phyloP scores from a whole-genome alignment of 495 filamentous ascomycete genomes.

The Aspergillus nanangensis region DNA sequence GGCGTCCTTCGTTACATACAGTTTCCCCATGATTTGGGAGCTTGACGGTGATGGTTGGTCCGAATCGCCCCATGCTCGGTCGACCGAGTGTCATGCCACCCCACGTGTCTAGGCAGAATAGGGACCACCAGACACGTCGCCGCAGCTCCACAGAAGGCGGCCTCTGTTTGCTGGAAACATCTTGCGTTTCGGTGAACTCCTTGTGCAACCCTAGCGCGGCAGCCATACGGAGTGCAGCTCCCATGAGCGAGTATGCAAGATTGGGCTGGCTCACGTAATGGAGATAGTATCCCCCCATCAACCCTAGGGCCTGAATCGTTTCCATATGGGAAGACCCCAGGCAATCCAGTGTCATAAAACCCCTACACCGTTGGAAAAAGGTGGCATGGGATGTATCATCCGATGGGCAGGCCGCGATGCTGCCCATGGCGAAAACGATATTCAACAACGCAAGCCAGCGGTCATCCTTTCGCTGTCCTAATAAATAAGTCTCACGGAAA shows the following conservation, averaged over 20 bases:
- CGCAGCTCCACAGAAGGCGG: slow-evolving; percentile 50
- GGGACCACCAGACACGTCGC: slow-evolving; percentile 73
- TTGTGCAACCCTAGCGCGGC: slow-evolving; percentile 64
- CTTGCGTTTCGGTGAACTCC: slow-evolving; percentile 50
- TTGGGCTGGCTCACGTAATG: slow-evolving; percentile 79
- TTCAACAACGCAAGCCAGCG: slow-evolving; percentile 75
- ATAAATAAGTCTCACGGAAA: slow-evolving; percentile 68
- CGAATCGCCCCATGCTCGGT: slow-evolving; percentile 70
- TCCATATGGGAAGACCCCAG: slow-evolving; percentile 56
- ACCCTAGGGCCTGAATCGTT: slow-evolving; percentile 62
- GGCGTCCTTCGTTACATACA: slow-evolving; percentile 25
- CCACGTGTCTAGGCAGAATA: slow-evolving; percentile 80
- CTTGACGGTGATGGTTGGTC: slow-evolving; percentile 67
- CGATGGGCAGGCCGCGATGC: slow-evolving; percentile 63
- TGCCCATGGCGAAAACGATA: slow-evolving; percentile 77
- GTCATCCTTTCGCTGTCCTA: slow-evolving; percentile 60
- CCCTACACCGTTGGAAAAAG: slow-evolving; percentile 68
- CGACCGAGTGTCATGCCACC: slow-evolving; percentile 71
- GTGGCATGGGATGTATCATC: slow-evolving; percentile 67
- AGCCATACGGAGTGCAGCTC: slow-evolving; percentile 34
- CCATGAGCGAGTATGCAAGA: slow-evolving; percentile 53
- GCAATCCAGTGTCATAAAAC: slow-evolving; percentile 61
- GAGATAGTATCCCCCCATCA: slow-evolving; percentile 74
- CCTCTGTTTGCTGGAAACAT: slow-evolving; percentile 30
- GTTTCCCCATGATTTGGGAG: slow-evolving; percentile 57